These are phyloP conservation scores for Fusarium verrucosum DNA, from an alignment of 2,329 filamentous ascomycete genomes.

Conservation along the genomic window DNA sequence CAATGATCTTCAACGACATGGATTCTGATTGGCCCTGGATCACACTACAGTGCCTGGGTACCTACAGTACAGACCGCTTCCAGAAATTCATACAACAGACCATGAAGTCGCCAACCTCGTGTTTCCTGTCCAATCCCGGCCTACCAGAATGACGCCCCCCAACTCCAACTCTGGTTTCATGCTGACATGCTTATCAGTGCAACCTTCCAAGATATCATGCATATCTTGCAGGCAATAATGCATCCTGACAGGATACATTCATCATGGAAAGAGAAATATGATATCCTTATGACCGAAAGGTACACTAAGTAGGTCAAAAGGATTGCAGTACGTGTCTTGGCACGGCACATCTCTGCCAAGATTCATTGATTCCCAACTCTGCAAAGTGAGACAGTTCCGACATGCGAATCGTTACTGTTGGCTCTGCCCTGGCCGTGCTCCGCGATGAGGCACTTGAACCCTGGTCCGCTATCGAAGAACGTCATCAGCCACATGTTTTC, in stretches of 20 bases:
- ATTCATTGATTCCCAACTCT: background rate
- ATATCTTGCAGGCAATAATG: conserved; percentile 6
- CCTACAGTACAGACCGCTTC: conserved; percentile 24
- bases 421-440: background rate
- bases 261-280: background rate
- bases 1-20: conserved; percentile 3
- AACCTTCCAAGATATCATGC: conserved; percentile 4
- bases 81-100: background rate
- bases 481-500: conserved; percentile 19
- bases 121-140: conserved; percentile 27
- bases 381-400: conserved; percentile 2
- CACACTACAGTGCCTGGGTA: background rate
- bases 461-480: background rate
- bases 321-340: conserved; percentile 2
- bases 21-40: background rate
- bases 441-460: background rate
- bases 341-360: background rate
- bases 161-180: conserved; percentile 2
- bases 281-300: conserved; percentile 17
- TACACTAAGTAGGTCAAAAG: background rate
- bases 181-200: conserved; percentile 8
- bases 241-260: background rate
- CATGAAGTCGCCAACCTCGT: conserved; percentile 1
- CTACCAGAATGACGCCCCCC: conserved; percentile 27
- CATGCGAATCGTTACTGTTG: background rate